phyloP scores from a whole-genome alignment of 495 filamentous ascomycete species.

The Poronia punctata region DNA sequence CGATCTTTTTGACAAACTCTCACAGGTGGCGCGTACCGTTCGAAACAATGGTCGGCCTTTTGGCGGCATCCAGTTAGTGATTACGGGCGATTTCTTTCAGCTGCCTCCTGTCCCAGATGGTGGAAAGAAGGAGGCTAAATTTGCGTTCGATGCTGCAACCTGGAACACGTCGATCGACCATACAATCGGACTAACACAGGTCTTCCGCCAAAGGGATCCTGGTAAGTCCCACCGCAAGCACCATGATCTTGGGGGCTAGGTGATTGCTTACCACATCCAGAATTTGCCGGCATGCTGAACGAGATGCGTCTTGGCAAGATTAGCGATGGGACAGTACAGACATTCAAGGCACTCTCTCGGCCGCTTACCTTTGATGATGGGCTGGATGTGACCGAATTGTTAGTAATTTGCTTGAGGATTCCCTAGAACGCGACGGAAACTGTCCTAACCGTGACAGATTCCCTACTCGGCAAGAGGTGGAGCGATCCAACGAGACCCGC shows the following conservation, averaged over 20 bases:
- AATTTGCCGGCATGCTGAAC: conserved; percentile 91
- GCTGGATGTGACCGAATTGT: conserved; percentile 86
- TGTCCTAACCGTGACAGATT: conserved; percentile 52
- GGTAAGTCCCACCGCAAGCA: conserved; percentile 34
- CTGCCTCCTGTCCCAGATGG: conserved; percentile 80
- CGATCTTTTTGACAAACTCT: conserved; percentile 93
- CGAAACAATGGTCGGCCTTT: conserved; percentile 88
- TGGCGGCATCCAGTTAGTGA: conserved; percentile 91
- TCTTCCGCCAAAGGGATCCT: conserved; percentile 93
- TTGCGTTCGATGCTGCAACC: conserved; percentile 84
- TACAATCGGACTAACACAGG: conserved; percentile 89
- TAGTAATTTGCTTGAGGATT: conserved; percentile 19
- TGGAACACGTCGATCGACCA: conserved; percentile 92
- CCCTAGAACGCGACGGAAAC: not conserved
- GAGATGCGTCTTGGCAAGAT: conserved; percentile 91
- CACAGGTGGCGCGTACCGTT: conserved; percentile 70
- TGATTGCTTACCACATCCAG: conserved; percentile 30
- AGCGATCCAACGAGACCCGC: conserved; percentile 69
- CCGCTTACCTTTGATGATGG: conserved; percentile 65
- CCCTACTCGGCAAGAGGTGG: conserved; percentile 84
- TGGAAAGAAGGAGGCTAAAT: conserved; percentile 61
- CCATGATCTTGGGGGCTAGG: not conserved
- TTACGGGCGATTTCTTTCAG: conserved; percentile 98
- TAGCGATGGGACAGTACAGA: conserved; percentile 56
- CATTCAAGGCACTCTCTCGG: conserved; percentile 65